These are phyloP conservation scores for Phyllostachys edulis DNA, from an alignment of 176 grass and related monocot species.

Conservation along the genomic window DNA sequence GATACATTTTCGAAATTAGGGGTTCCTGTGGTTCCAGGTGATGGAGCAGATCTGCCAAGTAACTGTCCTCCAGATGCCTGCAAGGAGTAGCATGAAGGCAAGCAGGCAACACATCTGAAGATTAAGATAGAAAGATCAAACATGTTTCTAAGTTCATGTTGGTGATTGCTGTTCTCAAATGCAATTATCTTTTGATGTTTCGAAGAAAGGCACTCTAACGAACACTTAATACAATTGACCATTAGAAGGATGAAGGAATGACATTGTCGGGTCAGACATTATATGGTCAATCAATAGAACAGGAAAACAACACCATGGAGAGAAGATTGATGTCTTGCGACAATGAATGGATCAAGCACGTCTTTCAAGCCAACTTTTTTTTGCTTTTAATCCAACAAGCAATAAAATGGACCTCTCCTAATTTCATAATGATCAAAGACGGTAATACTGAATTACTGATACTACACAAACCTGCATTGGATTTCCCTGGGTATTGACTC, in stretches of 20 bases:
- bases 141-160: neutral
- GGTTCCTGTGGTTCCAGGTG: conserved; percentile 60
- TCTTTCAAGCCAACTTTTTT: conserved; percentile 12
- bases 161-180: neutral
- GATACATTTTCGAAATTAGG: conserved; percentile 81
- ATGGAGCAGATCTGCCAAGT: conserved; percentile 74
- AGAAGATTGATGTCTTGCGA: conserved; percentile 9
- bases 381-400: conserved; percentile 26
- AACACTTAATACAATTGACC: neutral
- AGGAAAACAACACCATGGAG: neutral
- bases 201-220: neutral
- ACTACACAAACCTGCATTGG: conserved; percentile 67
- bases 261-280: neutral
- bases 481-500: conserved; percentile 53
- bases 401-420: conserved; percentile 20
- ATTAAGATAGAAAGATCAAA: conserved; percentile 3
- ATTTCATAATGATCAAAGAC: conserved; percentile 13
- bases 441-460: conserved; percentile 5
- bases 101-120: neutral
- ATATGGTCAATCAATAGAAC: neutral
- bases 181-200: conserved; percentile 6
- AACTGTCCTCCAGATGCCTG: conserved; percentile 73
- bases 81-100: conserved; percentile 20
- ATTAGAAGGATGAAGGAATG: neutral
- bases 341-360: neutral